Conservation (phyloP, 2,329 filamentous ascomycete genomes). For the Cytospora mali region DNA sequence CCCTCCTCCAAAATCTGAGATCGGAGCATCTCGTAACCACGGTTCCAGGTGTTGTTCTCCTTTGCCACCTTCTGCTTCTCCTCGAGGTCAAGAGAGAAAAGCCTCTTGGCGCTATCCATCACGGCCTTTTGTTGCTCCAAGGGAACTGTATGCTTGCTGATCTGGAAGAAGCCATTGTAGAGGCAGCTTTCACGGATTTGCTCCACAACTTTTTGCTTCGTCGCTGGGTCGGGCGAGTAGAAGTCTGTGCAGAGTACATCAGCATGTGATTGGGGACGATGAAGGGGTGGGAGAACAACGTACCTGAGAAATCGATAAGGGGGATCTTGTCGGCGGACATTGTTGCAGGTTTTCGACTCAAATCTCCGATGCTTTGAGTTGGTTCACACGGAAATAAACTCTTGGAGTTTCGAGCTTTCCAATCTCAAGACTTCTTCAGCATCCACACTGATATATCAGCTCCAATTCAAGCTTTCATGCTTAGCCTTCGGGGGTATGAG, state of each 20-base stretch:
- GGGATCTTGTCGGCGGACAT: slow-evolving; percentile 24
- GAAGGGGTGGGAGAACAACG: too few relatives aligned
- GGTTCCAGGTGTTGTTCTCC: slow-evolving; percentile 42
- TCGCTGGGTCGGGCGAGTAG: slow-evolving; percentile 23
- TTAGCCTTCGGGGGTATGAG: not conserved
- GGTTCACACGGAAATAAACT: not conserved
- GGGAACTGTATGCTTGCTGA: slow-evolving; percentile 51
- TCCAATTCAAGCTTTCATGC: not conserved
- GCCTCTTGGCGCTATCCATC: slow-evolving; percentile 45
- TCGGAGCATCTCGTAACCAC: slow-evolving; percentile 50
- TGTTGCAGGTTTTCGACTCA: not conserved
- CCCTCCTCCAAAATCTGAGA: slow-evolving; percentile 48
- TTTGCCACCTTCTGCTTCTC: slow-evolving; percentile 47
- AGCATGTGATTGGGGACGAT: not conserved
- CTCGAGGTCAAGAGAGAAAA: slow-evolving; percentile 50
- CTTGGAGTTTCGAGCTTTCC: not conserved
- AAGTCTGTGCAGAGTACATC: slow-evolving; percentile 5
- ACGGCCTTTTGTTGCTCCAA: slow-evolving; percentile 43
- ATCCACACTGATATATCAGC: not conserved
- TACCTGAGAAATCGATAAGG: slow-evolving; percentile 25
- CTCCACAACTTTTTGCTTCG: slow-evolving; percentile 37
- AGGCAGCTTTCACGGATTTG: slow-evolving; percentile 46
- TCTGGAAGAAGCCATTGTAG: slow-evolving; percentile 56
- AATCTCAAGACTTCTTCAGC: not conserved
- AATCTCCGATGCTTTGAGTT: too few relatives aligned